A percentile compares a stretch with the other conserved stretches of the same genome.
Conservation (phyloP, 306 rosid genomes). For the Acacia crassicarpa region DNA sequence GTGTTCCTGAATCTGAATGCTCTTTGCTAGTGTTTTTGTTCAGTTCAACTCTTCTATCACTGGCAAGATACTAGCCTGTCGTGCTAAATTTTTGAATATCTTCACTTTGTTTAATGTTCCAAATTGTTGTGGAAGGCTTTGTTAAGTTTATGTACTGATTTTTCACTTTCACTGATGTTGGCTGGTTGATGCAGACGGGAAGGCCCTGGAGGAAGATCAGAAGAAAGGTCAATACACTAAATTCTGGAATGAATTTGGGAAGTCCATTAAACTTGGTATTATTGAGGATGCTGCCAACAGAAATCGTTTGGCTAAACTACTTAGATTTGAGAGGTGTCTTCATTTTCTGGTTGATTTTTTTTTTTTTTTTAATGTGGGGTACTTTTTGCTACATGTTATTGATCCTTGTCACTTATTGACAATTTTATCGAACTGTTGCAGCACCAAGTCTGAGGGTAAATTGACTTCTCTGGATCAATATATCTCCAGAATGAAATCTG, state of each 20-base stretch:
- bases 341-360: not conserved
- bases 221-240: conserved; percentile 82
- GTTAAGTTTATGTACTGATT: conserved; percentile 14
- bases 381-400: not conserved
- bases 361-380: not conserved
- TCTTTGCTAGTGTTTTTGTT: not conserved
- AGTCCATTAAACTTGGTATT: conserved; percentile 92
- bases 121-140: not conserved
- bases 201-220: conserved; percentile 63
- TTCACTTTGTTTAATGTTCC: not conserved
- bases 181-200: conserved; percentile 58
- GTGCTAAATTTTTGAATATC: not conserved
- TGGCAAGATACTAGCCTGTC: not conserved
- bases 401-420: conserved; percentile 21
- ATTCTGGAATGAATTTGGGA: conserved; percentile 99
- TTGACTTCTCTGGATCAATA: conserved; percentile 90
- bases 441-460: conserved; percentile 96
- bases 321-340: conserved; percentile 83
- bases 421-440: conserved; percentile 43
- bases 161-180: conserved; percentile 15
- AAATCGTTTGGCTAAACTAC: conserved; percentile 91
- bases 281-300: conserved; percentile 96
- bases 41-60: not conserved
- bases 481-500: conserved; percentile 93
- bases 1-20: not conserved